Base-by-base conservation (phyloP, 495 filamentous ascomycete species). In the Clavariopsis aquatica region DNA sequence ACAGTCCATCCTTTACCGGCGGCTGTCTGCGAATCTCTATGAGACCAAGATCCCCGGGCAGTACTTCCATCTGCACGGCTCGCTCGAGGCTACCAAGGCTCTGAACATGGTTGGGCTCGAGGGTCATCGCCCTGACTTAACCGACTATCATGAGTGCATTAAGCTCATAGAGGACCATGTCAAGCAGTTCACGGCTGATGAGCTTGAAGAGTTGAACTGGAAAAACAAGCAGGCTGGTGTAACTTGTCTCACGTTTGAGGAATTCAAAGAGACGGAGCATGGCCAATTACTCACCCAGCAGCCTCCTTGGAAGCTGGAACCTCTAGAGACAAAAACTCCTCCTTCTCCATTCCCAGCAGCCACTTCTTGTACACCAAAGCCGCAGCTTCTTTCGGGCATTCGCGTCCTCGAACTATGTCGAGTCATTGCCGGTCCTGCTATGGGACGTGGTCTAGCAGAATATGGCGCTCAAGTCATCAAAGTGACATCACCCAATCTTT, bases 1-100 rank as follows among this genome's bases (percentile, higher is more conserved):
- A 6, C 89, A 91, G 71, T 89, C 88, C 2, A 84, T 85, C 69
- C 78, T 85, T 19, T 91, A 93, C 71, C 83, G 88, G 31, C 84
- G 89, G 38, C 81, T 91, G 67, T 89, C 88, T 26, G 88, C 88
- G 15, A 90, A 90, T 72, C 76, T 91, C 13, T 93, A 91, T 76
- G 80, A 82, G 62, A 91, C 88, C 5, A 87, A 84, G 71, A 82
- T 80, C 52, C 78, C 75, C 26, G 83, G 80, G 47, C 80, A 87
- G 68, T 93, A 81, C 71, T 92, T 87, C 71, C 89, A 93, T 71
- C 89, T 91, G 58, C 89, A 92, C 73, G 89, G 89, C 28, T 91
- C 89, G 0, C 73, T 92, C 12, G 87, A 90, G 61, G 89, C 89
- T 19, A 83, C 79, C 12, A 83, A 80, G 7, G 87, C 87, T 2